Evolutionary conservation across 148 eudicot genomes (phyloP), one percentile per base, ranked within the genome.

Genomic region (Nepenthes gracilis): DNA sequence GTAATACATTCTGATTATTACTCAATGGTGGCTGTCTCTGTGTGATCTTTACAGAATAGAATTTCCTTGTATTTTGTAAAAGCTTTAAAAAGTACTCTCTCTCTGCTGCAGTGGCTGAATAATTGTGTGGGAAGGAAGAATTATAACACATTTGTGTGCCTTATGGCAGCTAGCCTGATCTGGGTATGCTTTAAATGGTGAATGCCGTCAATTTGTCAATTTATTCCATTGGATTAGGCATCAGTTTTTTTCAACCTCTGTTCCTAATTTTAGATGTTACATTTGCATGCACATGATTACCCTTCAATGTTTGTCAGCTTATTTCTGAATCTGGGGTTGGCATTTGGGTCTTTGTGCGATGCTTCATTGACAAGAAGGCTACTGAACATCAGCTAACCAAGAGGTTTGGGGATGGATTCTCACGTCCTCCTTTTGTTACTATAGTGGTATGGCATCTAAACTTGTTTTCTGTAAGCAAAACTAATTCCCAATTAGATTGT

Each of bases 71-170:
- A 40, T 40, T 40, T 40, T 40, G 4, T 4, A 40, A 8, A 40
- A 40, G 45, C 6, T 40, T 40, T 3, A 40, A 40, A 3, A 3
- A 3, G 45, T 40, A 23, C n/a, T 49, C 10, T 2, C 53, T 49
- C 11, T 11, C 70, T 62, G 14, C 54, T 81, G 84, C 90, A 91
- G 97, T 91, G 97, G 97, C 70, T 91, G 76, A 91, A 91, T 77
- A 91, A 87, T 60, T 91, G 97, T 62, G 96, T 91, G 70, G 97
- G 97, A 63, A 80, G 81, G 74, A 91, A 83, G 71, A 91, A 91
- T 66, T 91, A 91, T 70, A 66, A 81, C 47, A 83, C 90, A 2
- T 91, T 91, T 67, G 75, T 91, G 38, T 79, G 85, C 79, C 86
- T 91, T 49, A 91, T 91, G 97, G 97, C 80, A 59, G 74, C 77